These are phyloP conservation scores for Trichoderma atroviride DNA, from an alignment of 2,329 filamentous ascomycete genomes.

Conservation along the genomic window DNA sequence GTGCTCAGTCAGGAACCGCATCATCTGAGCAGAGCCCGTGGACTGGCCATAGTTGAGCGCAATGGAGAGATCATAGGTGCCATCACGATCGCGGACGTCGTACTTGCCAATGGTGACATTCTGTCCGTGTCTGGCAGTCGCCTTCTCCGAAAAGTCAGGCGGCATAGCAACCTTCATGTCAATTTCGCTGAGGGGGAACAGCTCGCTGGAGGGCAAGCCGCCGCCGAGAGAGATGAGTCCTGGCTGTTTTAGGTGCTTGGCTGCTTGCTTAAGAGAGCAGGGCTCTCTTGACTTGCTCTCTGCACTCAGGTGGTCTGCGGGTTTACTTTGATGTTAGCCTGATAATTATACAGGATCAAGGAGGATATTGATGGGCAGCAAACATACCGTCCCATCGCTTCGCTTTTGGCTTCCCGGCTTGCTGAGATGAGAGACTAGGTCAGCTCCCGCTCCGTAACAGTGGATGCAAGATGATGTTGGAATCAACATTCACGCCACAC, in stretches of 20 bases:
- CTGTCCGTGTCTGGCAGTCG: constrained; percentile 62
- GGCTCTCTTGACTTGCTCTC: constrained; percentile 65
- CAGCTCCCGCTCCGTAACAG: background rate
- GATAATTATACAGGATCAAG: background rate
- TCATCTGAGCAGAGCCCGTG: constrained; percentile 79
- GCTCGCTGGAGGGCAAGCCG: constrained; percentile 82
- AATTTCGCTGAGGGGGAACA: constrained; percentile 88
- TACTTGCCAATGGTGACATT: constrained; percentile 76
- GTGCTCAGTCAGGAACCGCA: constrained; percentile 92
- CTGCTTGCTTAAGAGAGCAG: constrained; percentile 81
- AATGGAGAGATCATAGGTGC: constrained; percentile 73
- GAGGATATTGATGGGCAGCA: constrained; percentile 42
- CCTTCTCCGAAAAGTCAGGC: constrained; percentile 71
- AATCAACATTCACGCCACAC: constrained; percentile 32
- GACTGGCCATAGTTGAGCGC: constrained; percentile 93
- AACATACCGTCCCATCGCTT: constrained; percentile 82
- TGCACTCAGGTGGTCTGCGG: constrained; percentile 57
- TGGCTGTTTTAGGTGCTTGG: constrained; percentile 75
- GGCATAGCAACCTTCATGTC: constrained; percentile 71
- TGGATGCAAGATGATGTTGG: background rate
- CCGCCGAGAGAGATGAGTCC: constrained; percentile 91
- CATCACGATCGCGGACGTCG: constrained; percentile 66
- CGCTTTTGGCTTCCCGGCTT: constrained; percentile 68
- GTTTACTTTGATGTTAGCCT: background rate
- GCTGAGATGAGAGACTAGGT: constrained; percentile 31